Evolutionary conservation across 495 filamentous ascomycete species (phyloP), one percentile per base, ranked within the genome.

Genomic region (Penicillium antarcticum): DNA sequence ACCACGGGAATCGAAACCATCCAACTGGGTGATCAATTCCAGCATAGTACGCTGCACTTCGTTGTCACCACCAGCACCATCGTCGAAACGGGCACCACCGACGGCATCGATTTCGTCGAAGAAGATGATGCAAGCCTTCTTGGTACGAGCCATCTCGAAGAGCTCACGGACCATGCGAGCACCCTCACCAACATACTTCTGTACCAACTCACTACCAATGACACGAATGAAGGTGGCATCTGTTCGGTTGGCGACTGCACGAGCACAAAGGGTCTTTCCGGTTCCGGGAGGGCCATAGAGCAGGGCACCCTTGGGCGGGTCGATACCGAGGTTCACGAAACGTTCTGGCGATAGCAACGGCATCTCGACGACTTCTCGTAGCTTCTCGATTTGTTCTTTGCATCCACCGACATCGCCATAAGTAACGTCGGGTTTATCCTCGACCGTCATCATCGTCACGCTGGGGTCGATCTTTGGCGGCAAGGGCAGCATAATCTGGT

Each of bases 91-190:
- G n/a, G 94, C 94, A 53, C 94, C 94, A 63, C 94, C 94, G 52
- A 98, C 87, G 26, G 94, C 94, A 71, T 98, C 94, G 58, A 98
- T 94, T 74, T 98, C 94, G 75, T 98, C 94, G 70, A 98, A 98
- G 86, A 98, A 98, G 73, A 98, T 98, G 66, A 98, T 98, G 72
- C 94, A 98, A 13, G 94, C 94, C 72, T 98, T 98, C 83, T 98
- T 98, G 37, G 94, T 98, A 43, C 94, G 88, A 14, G 95, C 94
- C 94, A 98, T 98, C 73, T 98, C 94, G 73, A 98, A 98, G 2
- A 98, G 80, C 74, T 98, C 94, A 56, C 94, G 87, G 12, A 98
- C 94, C 94, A 98, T 98, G 49, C 94, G 80, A 3, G 94, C 94
- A 63, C 94, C 94, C 68, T 98, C 94, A 61, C 94, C 94, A 14